Base-by-base conservation (phyloP, 1,284 basidiomycete species). In the Anthracocystis setariae region DNA sequence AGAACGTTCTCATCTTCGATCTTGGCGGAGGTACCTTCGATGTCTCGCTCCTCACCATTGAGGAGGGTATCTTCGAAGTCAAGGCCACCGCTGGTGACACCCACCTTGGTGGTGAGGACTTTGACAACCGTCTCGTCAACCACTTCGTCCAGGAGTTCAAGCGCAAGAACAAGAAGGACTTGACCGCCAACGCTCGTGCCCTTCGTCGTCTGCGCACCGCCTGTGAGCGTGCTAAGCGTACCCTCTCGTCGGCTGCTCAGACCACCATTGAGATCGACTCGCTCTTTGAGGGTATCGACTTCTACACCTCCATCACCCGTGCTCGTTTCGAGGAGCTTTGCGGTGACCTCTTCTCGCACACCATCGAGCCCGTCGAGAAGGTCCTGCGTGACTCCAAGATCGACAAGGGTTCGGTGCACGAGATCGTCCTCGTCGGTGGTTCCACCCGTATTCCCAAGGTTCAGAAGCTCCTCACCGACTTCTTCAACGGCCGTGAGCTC, bases 11-110 rank as follows among this genome's bases (percentile, higher is more conserved):
- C 81, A 94, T 98, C 85, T 98, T 96, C 87, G 95, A 98, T 88
- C 89, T 98, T 50, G 95, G 94, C 76, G 95, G 95, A 87, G 94
- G 94, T 87, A 98, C 94, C 46, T 98, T 98, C 85, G 95, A 98
- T 90, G 95, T 98, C 32, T 98, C 94, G 33, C 92, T 98, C 68
- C 86, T 98, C 76, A 94, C 94, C 70, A 97, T 98, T 71, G 93
- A 97, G 85, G 94, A 96, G 86, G 94, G 94, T 85, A 94, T 98
- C 85, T 98, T 98, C 86, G 94, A 96, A 85, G 94, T 98, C 85
- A 95, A 96, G 88, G 93, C 95, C 68, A 98, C 94, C 71, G 94
- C 95, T 68, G 95, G 94, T 89, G 95, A 98, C 87, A 98, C 94
- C 68, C 94, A 98, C 85, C 88, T 98, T 84, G 94, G 94, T 86